Conservation (phyloP, 208 protist genomes). For the Crithidia mellificae region DNA sequence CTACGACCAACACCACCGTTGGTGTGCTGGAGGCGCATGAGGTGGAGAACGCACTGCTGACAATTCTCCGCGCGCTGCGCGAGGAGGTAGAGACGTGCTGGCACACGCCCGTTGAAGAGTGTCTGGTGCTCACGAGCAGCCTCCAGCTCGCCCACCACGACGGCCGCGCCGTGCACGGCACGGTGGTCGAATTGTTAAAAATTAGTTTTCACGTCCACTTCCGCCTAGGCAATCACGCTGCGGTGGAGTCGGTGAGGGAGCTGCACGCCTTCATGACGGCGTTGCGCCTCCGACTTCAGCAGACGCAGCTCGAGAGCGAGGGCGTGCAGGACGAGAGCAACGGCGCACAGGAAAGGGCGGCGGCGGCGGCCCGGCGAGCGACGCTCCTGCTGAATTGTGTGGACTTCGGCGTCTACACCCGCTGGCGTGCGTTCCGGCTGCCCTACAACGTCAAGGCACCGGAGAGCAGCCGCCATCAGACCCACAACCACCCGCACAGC, state of each 20-base stretch:
- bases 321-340: too few species aligned
- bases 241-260: conserved; percentile 52
- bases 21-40: not conserved
- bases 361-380: conserved; percentile 1
- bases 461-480: too few species aligned
- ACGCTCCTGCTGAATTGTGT: conserved; percentile 48
- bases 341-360: not conserved
- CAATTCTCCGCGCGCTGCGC: conserved; percentile 42
- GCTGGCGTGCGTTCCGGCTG: conserved; percentile 84
- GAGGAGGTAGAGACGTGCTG: conserved; percentile 44
- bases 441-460: conserved; percentile 83
- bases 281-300: conserved; percentile 38
- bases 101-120: conserved; percentile 38
- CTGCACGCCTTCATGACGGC: conserved; percentile 62
- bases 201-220: conserved; percentile 88
- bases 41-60: conserved; percentile 49
- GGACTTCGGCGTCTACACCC: conserved; percentile 86
- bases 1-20: not conserved
- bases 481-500: too few species aligned
- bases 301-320: too few species aligned
- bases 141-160: conserved; percentile 23
- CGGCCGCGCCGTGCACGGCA: not conserved
- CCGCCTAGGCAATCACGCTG: conserved; percentile 44
- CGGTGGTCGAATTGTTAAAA: conserved; percentile 43
- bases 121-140: conserved; percentile 75